phyloP scores from a whole-genome alignment of 2,329 filamentous ascomycete species.

The Cladosporium sp. region DNA sequence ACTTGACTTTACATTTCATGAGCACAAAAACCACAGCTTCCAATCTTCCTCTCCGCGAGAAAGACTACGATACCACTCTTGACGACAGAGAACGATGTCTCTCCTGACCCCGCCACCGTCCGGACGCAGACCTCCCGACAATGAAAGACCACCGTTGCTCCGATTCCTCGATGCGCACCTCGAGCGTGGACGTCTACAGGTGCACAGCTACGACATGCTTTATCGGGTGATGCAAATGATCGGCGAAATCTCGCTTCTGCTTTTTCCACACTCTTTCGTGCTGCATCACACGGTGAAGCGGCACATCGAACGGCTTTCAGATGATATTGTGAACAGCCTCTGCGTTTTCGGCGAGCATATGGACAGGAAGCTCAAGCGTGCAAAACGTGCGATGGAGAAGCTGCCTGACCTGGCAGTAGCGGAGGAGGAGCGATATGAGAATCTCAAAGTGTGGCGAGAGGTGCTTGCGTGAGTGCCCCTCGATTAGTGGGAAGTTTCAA shows the following conservation, averaged over 20 bases:
- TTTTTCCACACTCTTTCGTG: neutral
- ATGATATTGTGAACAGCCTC: constrained; percentile 2
- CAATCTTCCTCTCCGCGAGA: too few relatives aligned
- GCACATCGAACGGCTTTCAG: neutral
- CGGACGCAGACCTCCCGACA: neutral
- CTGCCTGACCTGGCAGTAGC: constrained; percentile 4
- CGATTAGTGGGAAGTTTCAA: neutral
- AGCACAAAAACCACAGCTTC: too few relatives aligned
- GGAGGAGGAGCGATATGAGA: neutral
- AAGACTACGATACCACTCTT: neutral
- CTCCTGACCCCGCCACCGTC: neutral
- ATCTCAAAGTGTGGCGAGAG: constrained; percentile 4
- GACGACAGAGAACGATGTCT: neutral
- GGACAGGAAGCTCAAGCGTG: neutral
- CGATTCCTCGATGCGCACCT: constrained; percentile 15
- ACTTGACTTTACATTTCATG: neutral
- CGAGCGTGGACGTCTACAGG: constrained; percentile 14
- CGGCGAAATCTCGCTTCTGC: constrained; percentile 12
- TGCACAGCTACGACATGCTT: constrained; percentile 14
- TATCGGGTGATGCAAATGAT: constrained; percentile 17
- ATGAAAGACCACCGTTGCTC: neutral
- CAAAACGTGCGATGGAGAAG: neutral
- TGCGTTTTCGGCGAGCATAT: constrained; percentile 7
- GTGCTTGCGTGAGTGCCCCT: neutral
- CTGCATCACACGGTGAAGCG: constrained; percentile 2